Base-by-base conservation (phyloP, 2,329 filamentous ascomycete genomes). In the Fusarium sp. region DNA sequence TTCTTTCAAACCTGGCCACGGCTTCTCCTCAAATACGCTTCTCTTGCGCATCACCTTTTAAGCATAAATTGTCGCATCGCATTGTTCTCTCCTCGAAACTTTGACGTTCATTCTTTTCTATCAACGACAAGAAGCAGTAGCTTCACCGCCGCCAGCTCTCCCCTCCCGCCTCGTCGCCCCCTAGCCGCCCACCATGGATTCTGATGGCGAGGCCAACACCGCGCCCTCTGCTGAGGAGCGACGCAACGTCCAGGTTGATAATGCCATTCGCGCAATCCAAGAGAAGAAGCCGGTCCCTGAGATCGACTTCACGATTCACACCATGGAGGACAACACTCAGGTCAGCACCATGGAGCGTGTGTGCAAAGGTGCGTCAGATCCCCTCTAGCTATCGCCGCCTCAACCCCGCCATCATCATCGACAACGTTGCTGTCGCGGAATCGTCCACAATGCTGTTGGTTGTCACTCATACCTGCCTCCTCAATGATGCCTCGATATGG, bases 261-360 rank as follows among this genome's bases (percentile, higher is more conserved):
- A 94, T 88, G 92, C 93, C 75, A 91, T 95, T 77, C 93, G 93
- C 80, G 96, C 96, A 65, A 94, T 99, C 77, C 90, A 91, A 80
- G 90, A 98, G 76, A 98, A 98, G 91, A 95, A 92, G 85, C 94
- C 95, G 56, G 87, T 97, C 51, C 96, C 96, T 61, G 95, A 98
- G 86, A 98, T 99, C 77, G 96, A 99, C 85, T 99, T 99, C 81
- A 97, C 94, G 58, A 90, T 99, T 77, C 96, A 99, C 82, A 96
- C 92, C 67, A 98, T 98, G 95, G 96, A 99, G 81, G 96, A 99
- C 85, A 94, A 93, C 78, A 91, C 89, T 55, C 94, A 97, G 84
- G 96, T 99, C 79, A 98, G 89, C 89, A 99, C 96, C 67, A 84
- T 92, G 79, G 96, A 99, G 83, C 89, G 96, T 80, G 96, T 99